Base-by-base conservation (phyloP, 306 rosid species). In the Casuarina equisetifolia region DNA sequence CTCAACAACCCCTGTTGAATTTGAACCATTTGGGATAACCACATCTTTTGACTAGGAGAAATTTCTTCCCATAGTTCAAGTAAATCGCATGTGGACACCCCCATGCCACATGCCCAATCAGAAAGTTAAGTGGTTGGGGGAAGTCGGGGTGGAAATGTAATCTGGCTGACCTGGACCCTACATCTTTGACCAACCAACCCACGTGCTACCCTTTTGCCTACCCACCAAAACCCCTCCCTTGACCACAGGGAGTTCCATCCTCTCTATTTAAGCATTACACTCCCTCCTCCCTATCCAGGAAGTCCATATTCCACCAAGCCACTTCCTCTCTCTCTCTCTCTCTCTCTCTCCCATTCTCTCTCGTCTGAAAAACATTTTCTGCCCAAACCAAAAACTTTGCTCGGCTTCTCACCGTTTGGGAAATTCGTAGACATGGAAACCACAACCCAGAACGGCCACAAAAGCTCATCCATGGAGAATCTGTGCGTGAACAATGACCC, bases 401-500 rank as follows among this genome's bases (percentile, higher is more conserved):
- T 20, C 38, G 19, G 43, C 11, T 38, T 25, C 16, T n/a, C 68
- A 10, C 12, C 54, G 53, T 77, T 73, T 70, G 64, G 52, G 32
- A 50, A 35, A 51, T 54, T 80, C 44, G 4, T 43, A 0, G 11
- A 48, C 32, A 87, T 91, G 96, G 93, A 70, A 19, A 49, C 81
- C 73, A 36, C 25, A 64, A 48, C 16, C 13, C 76, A 78, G n/a
- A 80, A 77, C 73, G 82, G 79, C 6, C 32, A 25, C 32, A 25
- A 25, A 25, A 25, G 32, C 0, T 25, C 32, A 25, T 25, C 32
- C 32, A 25, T 25, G 32, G 82, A 70, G 15, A 35, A 67, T 1
- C 74, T 90, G 3, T 90, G 97, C 78, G 0, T 78, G 46, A 74
- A 35, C 44, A 11, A 42, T 3, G 98, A 94, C 81, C 90, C 97